phyloP scores from a whole-genome alignment of 2,329 filamentous ascomycete species.

The Alternaria brassicae region DNA sequence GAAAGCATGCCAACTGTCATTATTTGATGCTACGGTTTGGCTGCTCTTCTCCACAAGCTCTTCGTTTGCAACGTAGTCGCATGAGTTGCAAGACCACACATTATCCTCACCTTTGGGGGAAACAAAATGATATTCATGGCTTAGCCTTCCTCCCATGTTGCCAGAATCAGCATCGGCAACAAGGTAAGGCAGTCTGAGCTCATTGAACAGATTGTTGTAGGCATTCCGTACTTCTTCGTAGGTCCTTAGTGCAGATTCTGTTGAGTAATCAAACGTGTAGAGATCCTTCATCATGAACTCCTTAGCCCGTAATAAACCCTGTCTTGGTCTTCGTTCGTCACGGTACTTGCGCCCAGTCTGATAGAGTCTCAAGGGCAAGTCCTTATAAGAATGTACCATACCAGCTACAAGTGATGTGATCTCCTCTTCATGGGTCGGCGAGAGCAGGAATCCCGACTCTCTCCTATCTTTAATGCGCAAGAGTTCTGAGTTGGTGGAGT shows the following conservation, averaged over 20 bases:
- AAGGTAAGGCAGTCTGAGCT: constrained; percentile 82
- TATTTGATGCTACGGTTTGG: constrained; percentile 19
- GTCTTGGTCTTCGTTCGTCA: constrained; percentile 86
- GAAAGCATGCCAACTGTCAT: constrained; percentile 56
- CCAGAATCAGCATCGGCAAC: constrained; percentile 91
- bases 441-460: constrained; percentile 74
- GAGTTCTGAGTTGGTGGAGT: constrained; percentile 81
- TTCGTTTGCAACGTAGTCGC: constrained; percentile 82
- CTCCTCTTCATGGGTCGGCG: constrained; percentile 96
- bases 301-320: constrained; percentile 83
- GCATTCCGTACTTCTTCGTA: constrained; percentile 76
- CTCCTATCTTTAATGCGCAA: constrained; percentile 84
- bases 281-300: constrained; percentile 99
- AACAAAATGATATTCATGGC: constrained; percentile 92
- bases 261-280: constrained; percentile 85
- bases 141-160: constrained; percentile 92
- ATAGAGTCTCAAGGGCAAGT: constrained; percentile 84
- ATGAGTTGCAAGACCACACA: constrained; percentile 76
- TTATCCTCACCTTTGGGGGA: constrained; percentile 84
- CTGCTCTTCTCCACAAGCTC: constrained; percentile 70
- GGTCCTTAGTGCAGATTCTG: constrained; percentile 74
- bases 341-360: constrained; percentile 95
- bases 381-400: constrained; percentile 80
- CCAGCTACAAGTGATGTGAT: constrained; percentile 82
- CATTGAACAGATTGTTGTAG: constrained; percentile 79